Evolutionary conservation across 257 asterid genomes (phyloP).

Genomic region (Solanum peruvianum): DNA sequence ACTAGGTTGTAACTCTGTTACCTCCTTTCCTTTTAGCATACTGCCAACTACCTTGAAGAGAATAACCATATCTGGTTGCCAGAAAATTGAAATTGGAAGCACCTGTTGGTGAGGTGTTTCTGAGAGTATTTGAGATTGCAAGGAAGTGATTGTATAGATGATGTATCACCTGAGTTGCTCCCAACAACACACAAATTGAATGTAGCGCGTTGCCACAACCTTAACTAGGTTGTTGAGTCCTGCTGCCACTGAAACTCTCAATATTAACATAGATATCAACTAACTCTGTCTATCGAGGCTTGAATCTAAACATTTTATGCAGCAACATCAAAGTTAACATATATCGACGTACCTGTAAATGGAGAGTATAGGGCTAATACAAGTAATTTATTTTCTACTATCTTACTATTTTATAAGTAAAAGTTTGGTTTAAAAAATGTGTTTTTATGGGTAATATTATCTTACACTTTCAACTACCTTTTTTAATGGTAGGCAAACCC

Average conservation of each 20-base stretch:
- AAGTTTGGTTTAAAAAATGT: too few relatives aligned
- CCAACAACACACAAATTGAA: background rate
- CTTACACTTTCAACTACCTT: too few relatives aligned
- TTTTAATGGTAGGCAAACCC: too few relatives aligned
- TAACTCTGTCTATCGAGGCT: too few relatives aligned
- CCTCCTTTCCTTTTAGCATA: background rate
- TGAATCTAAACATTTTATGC: too few relatives aligned
- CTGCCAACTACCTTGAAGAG: background rate
- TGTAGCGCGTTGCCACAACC: background rate
- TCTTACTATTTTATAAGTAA: too few relatives aligned
- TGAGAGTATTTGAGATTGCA: accelerated
- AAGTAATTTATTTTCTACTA: background rate
- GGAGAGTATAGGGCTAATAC: background rate
- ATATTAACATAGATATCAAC: too few relatives aligned
- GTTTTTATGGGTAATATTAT: too few relatives aligned
- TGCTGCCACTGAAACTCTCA: background rate
- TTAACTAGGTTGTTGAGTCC: background rate
- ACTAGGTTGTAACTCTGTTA: background rate
- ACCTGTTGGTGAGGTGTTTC: background rate
- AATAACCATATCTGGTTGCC: accelerated
- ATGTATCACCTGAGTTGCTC: background rate
- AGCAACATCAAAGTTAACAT: too few relatives aligned
- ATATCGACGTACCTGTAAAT: too few relatives aligned
- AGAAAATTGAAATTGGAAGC: background rate
- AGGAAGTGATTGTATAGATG: background rate